A percentile compares a stretch with the other conserved stretches of the same genome.
Evolutionary conservation across 192 early-diverging fungal genomes (phyloP).

Genomic region (Chytriomyces hyalinus): DNA sequence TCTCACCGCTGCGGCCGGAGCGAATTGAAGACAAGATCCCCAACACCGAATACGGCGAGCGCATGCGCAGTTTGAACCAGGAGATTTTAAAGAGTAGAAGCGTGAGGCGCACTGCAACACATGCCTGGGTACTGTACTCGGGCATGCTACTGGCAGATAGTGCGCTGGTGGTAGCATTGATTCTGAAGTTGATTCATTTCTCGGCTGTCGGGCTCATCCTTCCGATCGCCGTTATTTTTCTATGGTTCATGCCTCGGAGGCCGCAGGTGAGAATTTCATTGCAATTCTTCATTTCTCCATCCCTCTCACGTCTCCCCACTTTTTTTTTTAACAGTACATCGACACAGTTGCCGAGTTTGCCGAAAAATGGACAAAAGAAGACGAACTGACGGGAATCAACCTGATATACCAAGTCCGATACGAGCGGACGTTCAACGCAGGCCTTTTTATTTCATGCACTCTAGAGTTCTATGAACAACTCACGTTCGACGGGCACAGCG

Average conservation of each 20-base stretch:
- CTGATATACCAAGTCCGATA: neutral
- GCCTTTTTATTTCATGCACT: constrained; percentile 11
- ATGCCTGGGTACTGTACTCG: neutral
- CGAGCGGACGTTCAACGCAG: constrained; percentile 16
- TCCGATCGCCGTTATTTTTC: neutral
- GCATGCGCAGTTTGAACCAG: neutral
- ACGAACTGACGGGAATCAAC: constrained; percentile 17
- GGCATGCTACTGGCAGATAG: neutral
- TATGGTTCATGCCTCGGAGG: neutral
- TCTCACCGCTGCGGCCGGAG: neutral
- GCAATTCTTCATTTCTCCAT: neutral
- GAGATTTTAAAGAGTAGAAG: neutral
- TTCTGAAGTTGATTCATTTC: neutral
- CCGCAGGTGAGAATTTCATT: neutral
- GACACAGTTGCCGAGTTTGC: neutral
- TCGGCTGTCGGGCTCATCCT: neutral
- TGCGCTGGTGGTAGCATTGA: neutral
- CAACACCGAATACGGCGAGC: neutral
- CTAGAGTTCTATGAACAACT: constrained; percentile 24
- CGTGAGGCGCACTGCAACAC: neutral
- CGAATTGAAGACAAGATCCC: constrained; percentile 20
- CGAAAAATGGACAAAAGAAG: constrained; percentile 19
- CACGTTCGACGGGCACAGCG: neutral
- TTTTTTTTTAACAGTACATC: constrained; percentile 4
- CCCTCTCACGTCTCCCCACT: neutral